Evolutionary conservation across 306 rosid genomes (phyloP).

Genomic region (Castanea sativa): DNA sequence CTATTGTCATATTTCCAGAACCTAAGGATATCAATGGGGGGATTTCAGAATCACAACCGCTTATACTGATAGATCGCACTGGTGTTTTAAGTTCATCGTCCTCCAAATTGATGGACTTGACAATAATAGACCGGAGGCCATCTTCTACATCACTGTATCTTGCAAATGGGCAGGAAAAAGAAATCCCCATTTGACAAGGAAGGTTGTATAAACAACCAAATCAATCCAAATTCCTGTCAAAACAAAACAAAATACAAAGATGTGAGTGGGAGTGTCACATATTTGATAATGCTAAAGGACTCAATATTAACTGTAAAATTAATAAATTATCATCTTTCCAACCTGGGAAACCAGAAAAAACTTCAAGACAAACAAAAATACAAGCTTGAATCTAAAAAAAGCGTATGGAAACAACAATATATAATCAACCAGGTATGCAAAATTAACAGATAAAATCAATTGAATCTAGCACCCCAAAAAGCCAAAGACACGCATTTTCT

Average conservation of each 20-base stretch:
- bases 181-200: slow-evolving; percentile 64
- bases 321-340: background rate
- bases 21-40: slow-evolving; percentile 55
- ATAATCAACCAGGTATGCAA: background rate
- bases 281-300: slow-evolving; percentile 1
- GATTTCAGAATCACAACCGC: slow-evolving; percentile 60
- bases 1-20: slow-evolving; percentile 70
- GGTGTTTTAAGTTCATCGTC: slow-evolving; percentile 50
- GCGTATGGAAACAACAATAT: background rate
- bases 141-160: slow-evolving; percentile 56
- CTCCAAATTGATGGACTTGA: slow-evolving; percentile 70
- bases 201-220: slow-evolving; percentile 21
- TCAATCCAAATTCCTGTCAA: slow-evolving; percentile 37
- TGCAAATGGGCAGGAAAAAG: slow-evolving; percentile 74
- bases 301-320: background rate
- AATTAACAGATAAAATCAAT: background rate
- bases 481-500: slow-evolving; percentile 1
- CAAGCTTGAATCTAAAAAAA: slow-evolving; percentile 9
- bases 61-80: slow-evolving; percentile 68
- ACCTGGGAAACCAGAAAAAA: slow-evolving; percentile 3
- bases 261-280: slow-evolving; percentile 17
- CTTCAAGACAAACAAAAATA: slow-evolving; percentile 9
- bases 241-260: slow-evolving; percentile 12
- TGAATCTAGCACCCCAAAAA: background rate
- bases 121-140: slow-evolving; percentile 56